Base-by-base conservation (phyloP, 306 rosid genomes). In the Pyrus pyrifolia region DNA sequence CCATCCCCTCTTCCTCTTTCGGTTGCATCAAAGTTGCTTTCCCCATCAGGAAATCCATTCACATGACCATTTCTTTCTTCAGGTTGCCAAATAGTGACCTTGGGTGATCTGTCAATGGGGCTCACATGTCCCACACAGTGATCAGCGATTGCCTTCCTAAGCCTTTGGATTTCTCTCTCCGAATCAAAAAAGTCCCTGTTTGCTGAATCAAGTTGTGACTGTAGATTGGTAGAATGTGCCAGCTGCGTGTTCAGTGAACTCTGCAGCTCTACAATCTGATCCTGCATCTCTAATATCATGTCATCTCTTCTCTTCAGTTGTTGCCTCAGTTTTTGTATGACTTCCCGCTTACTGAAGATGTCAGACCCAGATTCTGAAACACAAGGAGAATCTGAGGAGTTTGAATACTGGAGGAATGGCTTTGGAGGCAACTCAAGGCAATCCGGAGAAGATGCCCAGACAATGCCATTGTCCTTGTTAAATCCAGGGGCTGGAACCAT, bases 301-400 rank as follows among this genome's bases (percentile, higher is more conserved):
- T 92, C 97, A 70, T 95, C 98, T 81, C 98, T 89, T 79, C 96
- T 86, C 91, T 92, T 92, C 83, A 95, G 66, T 68, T 95, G 98
- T 71, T 92, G 98, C 82, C 98, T 89, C 80, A 95, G 84, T 85
- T 95, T 95, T 78, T 90, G 96, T 60, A 95, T 92, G 65, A 92
- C 98, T 79, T 95, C 98, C 40, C 98, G 89, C 87, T 92, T 95
- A 67, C 91, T 90, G 77, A 90, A 95, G 81, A 92, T 86, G 73
- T 95, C 98, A 59, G 97, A 92, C 77, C 98, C 98, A 72, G 97
- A 92, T 71, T 95, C 98, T 15, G 98, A 95, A 23, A 89, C 97
- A 77, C 96, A 95, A 0, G 98, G 98, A 40, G 98, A 95, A 79
- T 92, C 98, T 3, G 97, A 95, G 87, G 95, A 87, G 84, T 91